A percentile compares a stretch with the other conserved stretches of the same genome.
These are phyloP conservation scores for Mycena sp. DNA, from an alignment of 1,284 basidiomycete genomes.

Conservation along the genomic window DNA sequence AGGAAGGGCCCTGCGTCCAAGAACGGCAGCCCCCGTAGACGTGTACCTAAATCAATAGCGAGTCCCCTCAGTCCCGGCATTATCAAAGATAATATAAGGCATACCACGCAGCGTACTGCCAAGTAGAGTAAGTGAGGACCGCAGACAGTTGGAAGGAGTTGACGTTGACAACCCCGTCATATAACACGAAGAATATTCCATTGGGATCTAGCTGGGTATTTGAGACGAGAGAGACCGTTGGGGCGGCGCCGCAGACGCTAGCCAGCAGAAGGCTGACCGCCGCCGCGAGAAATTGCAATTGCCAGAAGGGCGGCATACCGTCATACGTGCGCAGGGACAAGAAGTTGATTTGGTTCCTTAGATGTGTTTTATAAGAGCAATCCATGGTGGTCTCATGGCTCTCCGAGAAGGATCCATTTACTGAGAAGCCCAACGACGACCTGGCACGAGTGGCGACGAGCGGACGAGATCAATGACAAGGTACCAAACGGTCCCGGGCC, in stretches of 20 bases:
- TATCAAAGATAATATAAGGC: not conserved
- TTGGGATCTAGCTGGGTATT: slow-evolving; percentile 49
- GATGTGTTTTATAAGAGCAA: too few relatives aligned
- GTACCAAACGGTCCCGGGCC: too few relatives aligned
- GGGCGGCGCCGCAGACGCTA: slow-evolving; percentile 40
- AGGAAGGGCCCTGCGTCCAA: slow-evolving; percentile 49
- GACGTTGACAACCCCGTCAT: slow-evolving; percentile 54
- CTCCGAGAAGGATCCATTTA: too few relatives aligned
- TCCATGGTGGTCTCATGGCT: too few relatives aligned
- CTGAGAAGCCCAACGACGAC: too few relatives aligned
- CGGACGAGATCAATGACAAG: too few relatives aligned
- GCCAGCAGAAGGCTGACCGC: slow-evolving; percentile 12
- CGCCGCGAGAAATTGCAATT: too few relatives aligned
- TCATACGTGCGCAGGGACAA: too few relatives aligned
- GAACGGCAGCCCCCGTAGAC: slow-evolving; percentile 44
- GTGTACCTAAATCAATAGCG: slow-evolving; percentile 42
- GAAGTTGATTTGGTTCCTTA: too few relatives aligned
- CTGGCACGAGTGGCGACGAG: too few relatives aligned
- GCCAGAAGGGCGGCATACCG: too few relatives aligned
- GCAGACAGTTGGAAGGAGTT: slow-evolving; percentile 54
- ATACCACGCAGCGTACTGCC: slow-evolving; percentile 51
- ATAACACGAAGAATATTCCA: slow-evolving; percentile 53
- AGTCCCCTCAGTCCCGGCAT: not conserved
- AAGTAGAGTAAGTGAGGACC: slow-evolving; percentile 47
- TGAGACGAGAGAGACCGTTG: slow-evolving; percentile 47